phyloP scores from a whole-genome alignment of 1,284 basidiomycete species.

The Chalciporus sp. region DNA sequence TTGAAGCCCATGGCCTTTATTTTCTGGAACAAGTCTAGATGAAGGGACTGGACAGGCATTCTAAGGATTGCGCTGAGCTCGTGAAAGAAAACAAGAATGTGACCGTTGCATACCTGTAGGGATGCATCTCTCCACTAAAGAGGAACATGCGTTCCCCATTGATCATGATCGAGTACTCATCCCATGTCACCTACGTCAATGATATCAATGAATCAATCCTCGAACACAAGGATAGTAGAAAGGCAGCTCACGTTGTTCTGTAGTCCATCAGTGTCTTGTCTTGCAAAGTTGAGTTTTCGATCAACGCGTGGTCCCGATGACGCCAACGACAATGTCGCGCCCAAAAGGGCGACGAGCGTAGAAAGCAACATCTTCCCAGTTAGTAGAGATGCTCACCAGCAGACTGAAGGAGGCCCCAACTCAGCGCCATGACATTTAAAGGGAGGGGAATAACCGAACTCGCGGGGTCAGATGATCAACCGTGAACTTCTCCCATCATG shows the following conservation, averaged over 20 bases:
- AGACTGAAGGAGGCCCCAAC: neutral
- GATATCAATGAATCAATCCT: neutral
- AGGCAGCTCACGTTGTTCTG: conserved; percentile 19
- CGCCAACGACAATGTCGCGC: conserved; percentile 8
- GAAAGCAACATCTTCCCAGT: conserved; percentile 13
- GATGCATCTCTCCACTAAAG: conserved; percentile 52
- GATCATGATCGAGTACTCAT: conserved; percentile 50
- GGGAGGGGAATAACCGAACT: neutral
- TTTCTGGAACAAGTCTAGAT: conserved; percentile 49
- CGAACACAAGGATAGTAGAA: neutral
- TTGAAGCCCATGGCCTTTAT: conserved; percentile 51
- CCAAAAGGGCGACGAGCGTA: conserved; percentile 17
- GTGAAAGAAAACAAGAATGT: neutral
- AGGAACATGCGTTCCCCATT: conserved; percentile 49
- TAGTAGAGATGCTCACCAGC: neutral
- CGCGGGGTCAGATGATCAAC: neutral
- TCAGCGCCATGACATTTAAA: conserved; percentile 1
- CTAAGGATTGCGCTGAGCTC: conserved; percentile 20
- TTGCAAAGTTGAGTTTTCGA: conserved; percentile 19
- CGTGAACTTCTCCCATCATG: neutral
- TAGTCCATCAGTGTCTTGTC: conserved; percentile 17
- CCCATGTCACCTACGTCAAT: conserved; percentile 42
- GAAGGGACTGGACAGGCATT: conserved; percentile 44
- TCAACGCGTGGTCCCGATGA: conserved; percentile 7
- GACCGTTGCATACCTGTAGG: conserved; percentile 38